These are phyloP conservation scores for Dichotomocladium elegans DNA, from an alignment of 371 early-diverging fungal species.

Conservation along the genomic window DNA sequence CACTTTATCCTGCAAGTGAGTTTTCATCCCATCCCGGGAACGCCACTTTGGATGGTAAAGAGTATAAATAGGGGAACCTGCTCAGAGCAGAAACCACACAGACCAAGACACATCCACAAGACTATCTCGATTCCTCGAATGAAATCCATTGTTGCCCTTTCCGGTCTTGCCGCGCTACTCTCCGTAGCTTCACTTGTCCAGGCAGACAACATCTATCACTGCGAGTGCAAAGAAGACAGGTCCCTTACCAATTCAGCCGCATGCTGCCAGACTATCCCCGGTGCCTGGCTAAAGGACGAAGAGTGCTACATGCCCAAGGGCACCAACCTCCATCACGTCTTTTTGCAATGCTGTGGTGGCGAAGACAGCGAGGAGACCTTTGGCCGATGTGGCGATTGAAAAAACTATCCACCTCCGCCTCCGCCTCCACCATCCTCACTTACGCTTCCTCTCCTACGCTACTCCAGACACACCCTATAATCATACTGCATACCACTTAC, in stretches of 20 bases:
- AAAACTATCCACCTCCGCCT: neutral
- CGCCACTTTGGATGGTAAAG: no score
- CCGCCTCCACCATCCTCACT: no score
- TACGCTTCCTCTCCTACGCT: no score
- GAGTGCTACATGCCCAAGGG: neutral
- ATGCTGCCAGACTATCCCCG: neutral
- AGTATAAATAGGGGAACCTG: no score
- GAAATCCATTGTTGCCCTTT: no score
- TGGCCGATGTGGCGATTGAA: slow-evolving; percentile 2
- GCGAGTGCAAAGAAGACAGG: neutral
- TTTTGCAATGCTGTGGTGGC: neutral
- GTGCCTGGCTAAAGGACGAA: neutral
- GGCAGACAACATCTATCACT: neutral
- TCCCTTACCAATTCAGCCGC: neutral
- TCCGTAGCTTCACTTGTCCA: neutral
- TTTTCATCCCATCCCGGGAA: no score
- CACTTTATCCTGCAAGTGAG: no score
- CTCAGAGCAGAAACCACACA: no score
- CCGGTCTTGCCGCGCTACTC: neutral
- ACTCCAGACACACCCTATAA: no score
- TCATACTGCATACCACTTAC: no score
- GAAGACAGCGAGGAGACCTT: neutral
- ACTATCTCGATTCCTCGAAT: no score
- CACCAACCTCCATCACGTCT: neutral
- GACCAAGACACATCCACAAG: no score